A percentile compares a stretch with the other conserved stretches of the same genome.
These are phyloP conservation scores for Centella asiatica DNA, from an alignment of 129 eudicot species.

Conservation along the genomic window DNA sequence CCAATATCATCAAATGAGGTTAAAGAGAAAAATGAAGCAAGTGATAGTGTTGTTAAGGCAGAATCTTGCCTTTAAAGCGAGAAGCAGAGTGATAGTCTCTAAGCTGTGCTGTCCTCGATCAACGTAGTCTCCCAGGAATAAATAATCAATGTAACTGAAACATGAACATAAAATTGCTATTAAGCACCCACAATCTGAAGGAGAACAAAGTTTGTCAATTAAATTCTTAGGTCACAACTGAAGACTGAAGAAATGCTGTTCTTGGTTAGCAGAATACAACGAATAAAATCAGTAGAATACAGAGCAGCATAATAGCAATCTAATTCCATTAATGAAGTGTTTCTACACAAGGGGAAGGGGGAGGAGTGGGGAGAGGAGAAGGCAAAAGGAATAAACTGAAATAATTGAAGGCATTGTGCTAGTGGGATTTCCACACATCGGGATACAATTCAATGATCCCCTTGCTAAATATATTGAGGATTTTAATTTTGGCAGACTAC, in stretches of 20 bases:
- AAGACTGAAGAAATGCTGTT: not conserved
- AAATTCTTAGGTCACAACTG: not conserved
- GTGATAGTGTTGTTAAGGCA: constrained; percentile 5
- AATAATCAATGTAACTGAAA: constrained; percentile 87
- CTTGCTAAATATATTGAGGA: no score
- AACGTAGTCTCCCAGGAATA: constrained; percentile 96
- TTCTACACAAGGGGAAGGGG: not conserved
- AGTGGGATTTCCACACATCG: no score
- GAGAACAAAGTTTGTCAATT: not conserved
- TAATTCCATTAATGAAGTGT: not conserved
- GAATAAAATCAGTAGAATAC: not conserved
- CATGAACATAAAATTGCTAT: constrained; percentile 8
- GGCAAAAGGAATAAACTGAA: no score
- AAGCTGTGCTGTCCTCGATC: constrained; percentile 99
- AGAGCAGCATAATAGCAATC: not conserved
- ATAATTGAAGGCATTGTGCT: no score
- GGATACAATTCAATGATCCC: no score
- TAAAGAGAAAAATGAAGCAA: constrained; percentile 4
- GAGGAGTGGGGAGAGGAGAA: no score
- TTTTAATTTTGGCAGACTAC: no score
- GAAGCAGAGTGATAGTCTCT: constrained; percentile 90
- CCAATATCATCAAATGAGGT: not conserved
- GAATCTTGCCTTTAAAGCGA: constrained; percentile 75
- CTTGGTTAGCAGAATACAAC: not conserved
- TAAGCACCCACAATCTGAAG: constrained; percentile 1